Evolutionary conservation across 1,284 basidiomycete genomes (phyloP).

Genomic region (Gymnopus androsaceus): DNA sequence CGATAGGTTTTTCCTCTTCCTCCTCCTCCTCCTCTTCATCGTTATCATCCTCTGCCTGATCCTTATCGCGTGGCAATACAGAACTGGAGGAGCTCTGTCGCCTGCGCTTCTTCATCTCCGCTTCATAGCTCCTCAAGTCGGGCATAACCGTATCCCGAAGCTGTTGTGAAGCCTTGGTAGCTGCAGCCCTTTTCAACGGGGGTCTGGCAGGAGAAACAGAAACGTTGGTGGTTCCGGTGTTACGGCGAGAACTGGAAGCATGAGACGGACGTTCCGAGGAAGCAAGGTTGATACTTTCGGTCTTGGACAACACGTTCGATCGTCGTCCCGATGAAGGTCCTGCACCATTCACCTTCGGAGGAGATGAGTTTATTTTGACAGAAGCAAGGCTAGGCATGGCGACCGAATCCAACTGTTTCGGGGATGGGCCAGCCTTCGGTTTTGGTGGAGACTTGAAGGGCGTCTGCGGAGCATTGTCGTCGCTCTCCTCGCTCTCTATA

Average conservation of each 20-base stretch:
- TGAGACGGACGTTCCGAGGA: constrained; percentile 8
- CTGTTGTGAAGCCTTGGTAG: constrained; percentile 61
- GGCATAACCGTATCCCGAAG: constrained; percentile 74
- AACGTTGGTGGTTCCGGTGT: too few relatives aligned
- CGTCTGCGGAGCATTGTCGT: not conserved
- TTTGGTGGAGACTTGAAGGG: not conserved
- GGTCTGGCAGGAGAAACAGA: constrained; percentile 16
- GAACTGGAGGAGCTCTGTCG: constrained; percentile 24
- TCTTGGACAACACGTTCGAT: not conserved
- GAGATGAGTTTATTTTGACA: not conserved
- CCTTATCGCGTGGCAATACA: constrained; percentile 17
- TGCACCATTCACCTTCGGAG: too few relatives aligned
- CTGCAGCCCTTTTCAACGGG: constrained; percentile 63
- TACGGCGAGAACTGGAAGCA: not conserved
- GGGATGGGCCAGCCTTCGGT: not conserved
- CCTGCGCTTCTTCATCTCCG: constrained; percentile 49
- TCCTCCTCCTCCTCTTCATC: constrained; percentile 22
- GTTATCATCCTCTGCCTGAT: not conserved
- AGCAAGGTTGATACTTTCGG: constrained; percentile 12
- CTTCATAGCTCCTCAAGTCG: constrained; percentile 69
- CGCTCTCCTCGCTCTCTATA: not conserved
- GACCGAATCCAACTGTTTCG: constrained; percentile 5
- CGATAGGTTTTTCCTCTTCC: constrained; percentile 19
- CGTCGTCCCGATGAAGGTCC: not conserved
- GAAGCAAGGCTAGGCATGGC: constrained; percentile 2